phyloP scores from a whole-genome alignment of 768 basidiomycete genomes.

The Lactifluus volemus region DNA sequence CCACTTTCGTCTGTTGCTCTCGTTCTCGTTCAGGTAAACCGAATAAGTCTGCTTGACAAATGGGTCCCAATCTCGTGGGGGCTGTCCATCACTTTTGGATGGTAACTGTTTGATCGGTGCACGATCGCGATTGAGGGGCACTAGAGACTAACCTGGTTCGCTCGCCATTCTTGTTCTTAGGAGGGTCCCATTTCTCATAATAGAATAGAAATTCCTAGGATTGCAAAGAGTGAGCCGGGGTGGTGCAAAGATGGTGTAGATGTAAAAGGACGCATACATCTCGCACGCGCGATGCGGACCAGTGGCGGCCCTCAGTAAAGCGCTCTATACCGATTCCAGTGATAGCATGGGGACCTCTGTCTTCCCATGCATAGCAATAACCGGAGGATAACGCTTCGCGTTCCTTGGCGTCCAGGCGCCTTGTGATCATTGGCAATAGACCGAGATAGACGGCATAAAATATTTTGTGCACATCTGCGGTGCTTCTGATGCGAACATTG shows the following conservation, averaged over 20 bases:
- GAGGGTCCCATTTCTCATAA: conserved; percentile 39
- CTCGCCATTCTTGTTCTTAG: conserved; percentile 31
- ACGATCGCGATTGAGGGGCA: conserved; percentile 16
- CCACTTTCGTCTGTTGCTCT: conserved; percentile 31
- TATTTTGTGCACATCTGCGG: conserved; percentile 72
- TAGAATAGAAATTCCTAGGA: conserved; percentile 48
- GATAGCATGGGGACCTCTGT: conserved; percentile 68
- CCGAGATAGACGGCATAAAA: conserved; percentile 69
- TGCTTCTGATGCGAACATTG: conserved; percentile 69
- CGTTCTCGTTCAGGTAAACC: conserved; percentile 25
- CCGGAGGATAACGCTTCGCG: conserved; percentile 56
- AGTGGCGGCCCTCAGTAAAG: conserved; percentile 74
- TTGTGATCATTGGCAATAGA: conserved; percentile 64
- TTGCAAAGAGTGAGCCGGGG: background rate
- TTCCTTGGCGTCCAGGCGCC: conserved; percentile 77
- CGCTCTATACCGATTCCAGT: conserved; percentile 83
- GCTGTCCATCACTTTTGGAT: conserved; percentile 29
- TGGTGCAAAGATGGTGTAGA: background rate
- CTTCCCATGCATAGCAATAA: conserved; percentile 85
- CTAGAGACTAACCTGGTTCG: conserved; percentile 19
- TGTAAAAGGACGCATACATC: conserved; percentile 23
- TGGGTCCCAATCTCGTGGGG: conserved; percentile 33
- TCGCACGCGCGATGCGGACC: conserved; percentile 75
- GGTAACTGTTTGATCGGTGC: conserved; percentile 7
- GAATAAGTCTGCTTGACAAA: conserved; percentile 50